phyloP scores from a whole-genome alignment of 345 rosid species.

The Eucalyptus virginea region DNA sequence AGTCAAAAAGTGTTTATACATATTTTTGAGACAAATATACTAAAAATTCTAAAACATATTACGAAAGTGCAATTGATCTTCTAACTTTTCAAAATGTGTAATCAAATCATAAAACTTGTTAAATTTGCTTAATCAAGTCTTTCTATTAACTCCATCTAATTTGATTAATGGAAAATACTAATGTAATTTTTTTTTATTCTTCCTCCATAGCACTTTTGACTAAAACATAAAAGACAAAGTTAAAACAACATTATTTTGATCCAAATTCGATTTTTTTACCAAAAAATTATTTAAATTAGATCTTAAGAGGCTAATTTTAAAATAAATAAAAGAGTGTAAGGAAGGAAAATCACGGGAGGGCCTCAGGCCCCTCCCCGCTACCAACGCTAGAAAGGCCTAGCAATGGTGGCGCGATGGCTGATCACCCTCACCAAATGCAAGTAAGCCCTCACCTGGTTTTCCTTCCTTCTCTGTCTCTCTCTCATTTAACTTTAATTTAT shows the following conservation, averaged over 20 bases:
- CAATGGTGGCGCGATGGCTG: not conserved
- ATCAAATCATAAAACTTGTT: too few relatives aligned
- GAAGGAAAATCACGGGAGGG: not conserved
- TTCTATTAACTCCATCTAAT: not conserved
- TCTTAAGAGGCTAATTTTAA: not conserved
- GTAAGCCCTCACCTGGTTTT: not conserved
- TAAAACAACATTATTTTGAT: not conserved
- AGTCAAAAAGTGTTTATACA: not conserved
- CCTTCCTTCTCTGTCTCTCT: not conserved
- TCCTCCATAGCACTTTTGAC: rapidly evolving
- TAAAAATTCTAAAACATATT: too few relatives aligned
- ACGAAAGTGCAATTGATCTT: too few relatives aligned
- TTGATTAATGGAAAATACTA: not conserved
- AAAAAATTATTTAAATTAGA: not conserved
- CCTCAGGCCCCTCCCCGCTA: not conserved
- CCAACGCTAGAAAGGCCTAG: not conserved
- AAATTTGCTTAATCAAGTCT: too few relatives aligned
- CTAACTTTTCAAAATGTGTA: too few relatives aligned
- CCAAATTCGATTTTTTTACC: not conserved
- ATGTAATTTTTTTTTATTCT: not conserved
- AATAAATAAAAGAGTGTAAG: not conserved
- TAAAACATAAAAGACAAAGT: not conserved
- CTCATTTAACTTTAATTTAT: not conserved
- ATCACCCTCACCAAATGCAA: not conserved
- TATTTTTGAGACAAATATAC: not conserved